Evolutionary conservation across 352 stramenopile species (phyloP).

Genomic region (Globisporangium yorkense): DNA sequence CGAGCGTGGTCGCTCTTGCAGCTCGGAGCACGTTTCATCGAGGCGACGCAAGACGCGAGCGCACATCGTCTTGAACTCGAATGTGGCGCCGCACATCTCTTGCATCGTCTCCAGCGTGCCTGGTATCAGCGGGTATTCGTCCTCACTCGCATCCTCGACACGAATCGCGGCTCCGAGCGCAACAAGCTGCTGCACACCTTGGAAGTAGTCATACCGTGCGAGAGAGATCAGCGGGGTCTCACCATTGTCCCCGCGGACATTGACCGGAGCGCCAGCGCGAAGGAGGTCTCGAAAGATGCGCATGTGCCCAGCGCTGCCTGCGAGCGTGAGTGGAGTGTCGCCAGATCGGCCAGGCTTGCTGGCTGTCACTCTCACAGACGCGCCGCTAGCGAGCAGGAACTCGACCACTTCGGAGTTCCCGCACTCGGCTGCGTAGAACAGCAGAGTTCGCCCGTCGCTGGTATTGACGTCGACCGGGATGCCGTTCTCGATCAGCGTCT

Average conservation of each 20-base stretch:
- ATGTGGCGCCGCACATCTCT: not conserved
- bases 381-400: too few species aligned
- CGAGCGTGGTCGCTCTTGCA: not conserved
- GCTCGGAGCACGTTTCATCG: not conserved
- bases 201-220: not conserved
- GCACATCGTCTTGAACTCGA: not conserved
- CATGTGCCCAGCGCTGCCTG: not conserved
- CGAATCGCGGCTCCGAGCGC: not conserved
- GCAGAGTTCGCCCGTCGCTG: too few species aligned
- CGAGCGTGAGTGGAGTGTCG: not conserved
- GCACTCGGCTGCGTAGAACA: too few species aligned
- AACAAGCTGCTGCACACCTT: not conserved
- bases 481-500: too few species aligned
- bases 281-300: not conserved
- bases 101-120: slow-evolving; percentile 1
- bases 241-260: not conserved
- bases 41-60: not conserved
- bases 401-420: too few species aligned
- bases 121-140: not conserved
- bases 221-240: slow-evolving; percentile 3
- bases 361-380: too few species aligned
- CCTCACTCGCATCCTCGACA: not conserved
- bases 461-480: too few species aligned
- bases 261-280: not conserved
- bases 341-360: not conserved